phyloP scores from a whole-genome alignment of 495 filamentous ascomycete genomes.

The Hyaloscypha hepaticicola region DNA sequence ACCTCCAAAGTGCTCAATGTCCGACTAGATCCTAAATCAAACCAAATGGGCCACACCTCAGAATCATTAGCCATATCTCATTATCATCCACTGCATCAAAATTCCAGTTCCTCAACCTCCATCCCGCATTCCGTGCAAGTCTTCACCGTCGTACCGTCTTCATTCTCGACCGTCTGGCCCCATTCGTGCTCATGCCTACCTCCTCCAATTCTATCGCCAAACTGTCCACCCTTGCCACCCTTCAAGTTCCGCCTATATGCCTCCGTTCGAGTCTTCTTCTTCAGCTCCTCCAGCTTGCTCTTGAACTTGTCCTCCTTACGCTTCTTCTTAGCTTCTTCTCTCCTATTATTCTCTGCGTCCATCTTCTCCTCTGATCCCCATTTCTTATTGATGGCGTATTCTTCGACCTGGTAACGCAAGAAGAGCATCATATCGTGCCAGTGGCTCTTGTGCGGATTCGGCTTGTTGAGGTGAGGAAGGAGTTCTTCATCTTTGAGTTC shows the following conservation, averaged over 20 bases:
- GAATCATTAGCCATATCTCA: not conserved
- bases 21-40: not conserved
- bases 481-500: slow-evolving; percentile 84
- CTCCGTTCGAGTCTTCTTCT: slow-evolving; percentile 90
- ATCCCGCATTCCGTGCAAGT: slow-evolving; percentile 88
- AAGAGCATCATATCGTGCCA: slow-evolving; percentile 99
- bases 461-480: slow-evolving; percentile 80
- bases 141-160: slow-evolving; percentile 77
- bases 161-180: slow-evolving; percentile 77
- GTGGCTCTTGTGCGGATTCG: slow-evolving; percentile 91
- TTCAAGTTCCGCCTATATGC: slow-evolving; percentile 68
- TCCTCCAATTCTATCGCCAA: slow-evolving; percentile 70
- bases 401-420: slow-evolving; percentile 89
- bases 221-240: slow-evolving; percentile 56
- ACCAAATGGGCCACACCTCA: not conserved
- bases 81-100: slow-evolving; percentile 44
- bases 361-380: slow-evolving; percentile 85
- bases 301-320: slow-evolving; percentile 92
- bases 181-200: slow-evolving; percentile 90
- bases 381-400: slow-evolving; percentile 77
- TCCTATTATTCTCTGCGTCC: slow-evolving; percentile 83
- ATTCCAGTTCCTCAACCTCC: slow-evolving; percentile 95
- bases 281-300: slow-evolving; percentile 80
- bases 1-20: too few relatives aligned
- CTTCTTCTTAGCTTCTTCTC: slow-evolving; percentile 79